Conservation (phyloP, 768 basidiomycete species). For the Mycena rebaudengoi region DNA sequence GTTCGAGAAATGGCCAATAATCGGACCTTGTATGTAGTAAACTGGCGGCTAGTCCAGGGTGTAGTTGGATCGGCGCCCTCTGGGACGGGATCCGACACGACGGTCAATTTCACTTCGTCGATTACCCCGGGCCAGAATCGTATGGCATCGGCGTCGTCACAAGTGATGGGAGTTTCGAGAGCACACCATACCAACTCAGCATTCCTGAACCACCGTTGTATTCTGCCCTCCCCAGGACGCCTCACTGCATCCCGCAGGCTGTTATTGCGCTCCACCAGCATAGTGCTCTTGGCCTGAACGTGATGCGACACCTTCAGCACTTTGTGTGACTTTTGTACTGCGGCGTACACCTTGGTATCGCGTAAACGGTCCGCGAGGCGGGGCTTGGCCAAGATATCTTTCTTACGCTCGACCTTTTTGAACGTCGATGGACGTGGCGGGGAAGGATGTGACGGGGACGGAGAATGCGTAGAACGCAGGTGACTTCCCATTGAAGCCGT, state of each 20-base stretch:
- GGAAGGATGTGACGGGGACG: conserved; percentile 35
- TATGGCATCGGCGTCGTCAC: conserved; percentile 55
- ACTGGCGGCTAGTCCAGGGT: conserved; percentile 14
- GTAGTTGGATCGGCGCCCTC: neutral
- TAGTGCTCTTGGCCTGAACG: conserved; percentile 48
- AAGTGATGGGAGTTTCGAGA: conserved; percentile 58
- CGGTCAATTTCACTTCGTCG: conserved; percentile 61
- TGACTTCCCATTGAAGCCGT: conserved; percentile 62
- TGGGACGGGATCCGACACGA: conserved; percentile 45
- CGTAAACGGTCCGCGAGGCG: conserved; percentile 11
- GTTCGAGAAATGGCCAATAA: conserved; percentile 66
- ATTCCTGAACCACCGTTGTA: conserved; percentile 70
- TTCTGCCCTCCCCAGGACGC: conserved; percentile 43
- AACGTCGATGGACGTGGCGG: conserved; percentile 34
- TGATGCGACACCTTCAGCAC: conserved; percentile 43
- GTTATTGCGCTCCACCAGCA: conserved; percentile 68
- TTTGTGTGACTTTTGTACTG: conserved; percentile 47
- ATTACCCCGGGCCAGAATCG: conserved; percentile 80
- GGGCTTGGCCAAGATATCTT: conserved; percentile 12
- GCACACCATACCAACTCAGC: conserved; percentile 80
- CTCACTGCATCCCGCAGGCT: conserved; percentile 69
- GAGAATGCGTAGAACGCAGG: conserved; percentile 37
- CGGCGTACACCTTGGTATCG: conserved; percentile 41
- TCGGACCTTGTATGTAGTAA: conserved; percentile 66
- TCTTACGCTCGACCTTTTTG: conserved; percentile 23